These are phyloP conservation scores for Tricholoma hemisulphureum DNA, from an alignment of 768 basidiomycete species.

Conservation along the genomic window DNA sequence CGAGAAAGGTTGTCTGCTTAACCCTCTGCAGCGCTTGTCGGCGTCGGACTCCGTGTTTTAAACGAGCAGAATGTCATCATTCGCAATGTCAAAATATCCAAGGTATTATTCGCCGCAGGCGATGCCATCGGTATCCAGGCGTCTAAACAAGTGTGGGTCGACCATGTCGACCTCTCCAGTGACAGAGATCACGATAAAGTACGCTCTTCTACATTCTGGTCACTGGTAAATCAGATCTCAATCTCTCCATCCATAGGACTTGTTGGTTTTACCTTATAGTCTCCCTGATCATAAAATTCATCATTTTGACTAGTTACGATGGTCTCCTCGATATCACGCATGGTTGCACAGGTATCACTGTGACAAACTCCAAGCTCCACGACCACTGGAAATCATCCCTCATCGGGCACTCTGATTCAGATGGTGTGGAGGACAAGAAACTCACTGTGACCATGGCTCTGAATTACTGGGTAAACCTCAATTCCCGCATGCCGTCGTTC, in stretches of 20 bases:
- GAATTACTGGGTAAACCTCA: slow-evolving; percentile 44
- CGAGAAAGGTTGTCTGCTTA: background rate
- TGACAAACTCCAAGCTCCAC: slow-evolving; percentile 42
- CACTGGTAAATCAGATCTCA: background rate
- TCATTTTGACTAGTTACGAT: slow-evolving; percentile 36
- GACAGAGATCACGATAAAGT: slow-evolving; percentile 47
- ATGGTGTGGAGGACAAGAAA: slow-evolving; percentile 36
- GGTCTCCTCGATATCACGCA: slow-evolving; percentile 46
- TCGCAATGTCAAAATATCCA: slow-evolving; percentile 48
- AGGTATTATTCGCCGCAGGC: slow-evolving; percentile 44
- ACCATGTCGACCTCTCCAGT: slow-evolving; percentile 45
- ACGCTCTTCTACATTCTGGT: background rate
- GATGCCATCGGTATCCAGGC: slow-evolving; percentile 46
- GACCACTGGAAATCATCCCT: slow-evolving; percentile 48
- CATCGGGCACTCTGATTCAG: slow-evolving; percentile 44
- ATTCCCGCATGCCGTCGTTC: slow-evolving; percentile 46
- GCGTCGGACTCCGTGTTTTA: slow-evolving; percentile 46
- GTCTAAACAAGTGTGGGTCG: slow-evolving; percentile 43
- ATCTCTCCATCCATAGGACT: slow-evolving; percentile 19
- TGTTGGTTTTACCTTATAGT: slow-evolving; percentile 19
- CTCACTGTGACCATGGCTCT: slow-evolving; percentile 44
- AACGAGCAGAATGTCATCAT: slow-evolving; percentile 46
- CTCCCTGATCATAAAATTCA: background rate
- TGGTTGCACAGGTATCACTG: slow-evolving; percentile 40
- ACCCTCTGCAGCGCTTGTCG: slow-evolving; percentile 35